Percentiles rank a stretch among this genome's conserved stretches.
These are phyloP conservation scores for Leccinum subgranulosum DNA, from an alignment of 768 basidiomycete genomes.

Conservation along the genomic window DNA sequence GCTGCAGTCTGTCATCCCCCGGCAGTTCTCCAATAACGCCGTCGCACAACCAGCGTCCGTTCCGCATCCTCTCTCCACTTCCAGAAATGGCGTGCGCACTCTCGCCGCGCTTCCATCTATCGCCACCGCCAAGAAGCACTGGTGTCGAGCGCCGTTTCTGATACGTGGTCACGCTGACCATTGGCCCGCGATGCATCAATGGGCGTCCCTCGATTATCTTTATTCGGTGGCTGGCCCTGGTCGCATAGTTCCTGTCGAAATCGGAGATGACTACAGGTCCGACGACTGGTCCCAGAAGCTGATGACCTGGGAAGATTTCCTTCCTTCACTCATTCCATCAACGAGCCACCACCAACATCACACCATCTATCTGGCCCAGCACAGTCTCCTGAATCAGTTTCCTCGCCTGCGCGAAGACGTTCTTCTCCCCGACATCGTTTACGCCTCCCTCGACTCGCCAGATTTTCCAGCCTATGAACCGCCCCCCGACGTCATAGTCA, in stretches of 20 bases:
- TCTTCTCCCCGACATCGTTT: slow-evolving; percentile 85
- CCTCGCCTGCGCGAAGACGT: slow-evolving; percentile 75
- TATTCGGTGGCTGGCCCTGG: slow-evolving; percentile 69
- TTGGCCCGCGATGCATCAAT: slow-evolving; percentile 82
- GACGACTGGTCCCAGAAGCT: slow-evolving; percentile 81
- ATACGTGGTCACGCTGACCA: slow-evolving; percentile 55
- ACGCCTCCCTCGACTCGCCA: slow-evolving; percentile 51
- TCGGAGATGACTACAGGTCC: slow-evolving; percentile 79
- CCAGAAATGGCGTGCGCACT: slow-evolving; percentile 35
- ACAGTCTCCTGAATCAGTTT: slow-evolving; percentile 83
- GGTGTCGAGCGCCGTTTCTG: slow-evolving; percentile 64
- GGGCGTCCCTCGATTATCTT: slow-evolving; percentile 72
- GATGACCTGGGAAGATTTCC: slow-evolving; percentile 75
- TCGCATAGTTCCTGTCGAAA: slow-evolving; percentile 85
- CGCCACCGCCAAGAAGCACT: slow-evolving; percentile 44
- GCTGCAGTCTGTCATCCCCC: slow-evolving; percentile 47
- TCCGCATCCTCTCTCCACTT: slow-evolving; percentile 4
- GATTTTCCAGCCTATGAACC: slow-evolving; percentile 52
- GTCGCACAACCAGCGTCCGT: not conserved
- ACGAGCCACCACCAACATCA: slow-evolving; percentile 22
- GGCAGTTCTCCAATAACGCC: slow-evolving; percentile 2
- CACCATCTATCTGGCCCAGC: slow-evolving; percentile 84
- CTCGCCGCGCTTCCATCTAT: slow-evolving; percentile 55
- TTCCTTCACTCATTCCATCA: slow-evolving; percentile 42
- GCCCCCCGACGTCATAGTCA: slow-evolving; percentile 64